These are phyloP conservation scores for Candida gigantensis DNA, from an alignment of 1,139 yeast genomes.

Conservation along the genomic window DNA sequence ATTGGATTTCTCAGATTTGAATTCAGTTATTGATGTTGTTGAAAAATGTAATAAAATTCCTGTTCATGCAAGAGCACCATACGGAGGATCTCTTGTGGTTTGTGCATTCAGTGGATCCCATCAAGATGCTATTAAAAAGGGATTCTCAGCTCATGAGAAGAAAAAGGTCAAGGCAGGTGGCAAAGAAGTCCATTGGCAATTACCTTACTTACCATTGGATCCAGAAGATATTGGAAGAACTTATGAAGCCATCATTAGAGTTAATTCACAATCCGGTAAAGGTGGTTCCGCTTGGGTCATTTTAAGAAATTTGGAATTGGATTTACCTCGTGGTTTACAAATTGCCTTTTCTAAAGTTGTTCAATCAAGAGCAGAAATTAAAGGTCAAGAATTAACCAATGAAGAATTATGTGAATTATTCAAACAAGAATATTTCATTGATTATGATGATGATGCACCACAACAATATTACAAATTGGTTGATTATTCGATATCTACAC, in stretches of 20 bases:
- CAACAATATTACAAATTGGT: conserved; percentile 43
- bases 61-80: conserved; percentile 51
- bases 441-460: conserved; percentile 39
- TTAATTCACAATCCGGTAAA: conserved; percentile 52
- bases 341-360: conserved; percentile 43
- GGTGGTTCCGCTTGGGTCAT: conserved; percentile 56
- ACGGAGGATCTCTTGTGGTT: conserved; percentile 50
- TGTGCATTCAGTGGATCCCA: conserved; percentile 54
- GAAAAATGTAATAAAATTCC: conserved; percentile 51
- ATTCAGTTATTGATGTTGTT: conserved; percentile 40
- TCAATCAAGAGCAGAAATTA: conserved; percentile 40
- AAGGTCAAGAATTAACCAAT: conserved; percentile 48
- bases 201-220: conserved; percentile 52
- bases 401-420: conserved; percentile 44
- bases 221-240: conserved; percentile 52
- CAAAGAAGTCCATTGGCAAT: conserved; percentile 33
- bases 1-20: conserved; percentile 46
- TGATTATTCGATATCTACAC: conserved; percentile 50
- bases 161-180: conserved; percentile 28
- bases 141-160: conserved; percentile 35
- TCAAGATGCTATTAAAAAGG: conserved; percentile 54
- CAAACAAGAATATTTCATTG: conserved; percentile 44
- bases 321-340: conserved; percentile 49
- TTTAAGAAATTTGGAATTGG: conserved; percentile 47
- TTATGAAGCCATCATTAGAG: conserved; percentile 53